Evolutionary conservation across 2,329 filamentous ascomycete species (phyloP).

Genomic region (Alternaria brassicae): DNA sequence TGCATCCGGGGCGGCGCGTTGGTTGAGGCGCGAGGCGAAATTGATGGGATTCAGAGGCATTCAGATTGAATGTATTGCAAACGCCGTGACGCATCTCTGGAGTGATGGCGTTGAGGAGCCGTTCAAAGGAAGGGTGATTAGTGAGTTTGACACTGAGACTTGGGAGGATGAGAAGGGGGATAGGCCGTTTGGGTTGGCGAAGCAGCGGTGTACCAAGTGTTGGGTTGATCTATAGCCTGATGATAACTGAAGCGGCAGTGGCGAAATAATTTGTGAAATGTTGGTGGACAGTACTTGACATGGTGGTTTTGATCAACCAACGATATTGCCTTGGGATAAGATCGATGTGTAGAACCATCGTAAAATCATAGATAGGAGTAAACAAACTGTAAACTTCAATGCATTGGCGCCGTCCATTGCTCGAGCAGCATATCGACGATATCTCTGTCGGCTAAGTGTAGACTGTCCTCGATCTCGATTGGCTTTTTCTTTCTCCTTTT

Average conservation of each 20-base stretch:
- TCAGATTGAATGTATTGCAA: slow-evolving; percentile 47
- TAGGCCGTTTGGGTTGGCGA: slow-evolving; percentile 31
- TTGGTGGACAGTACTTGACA: background rate
- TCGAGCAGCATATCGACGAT: slow-evolving; percentile 31
- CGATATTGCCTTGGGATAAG: background rate
- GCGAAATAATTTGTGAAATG: background rate
- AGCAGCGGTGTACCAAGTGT: slow-evolving; percentile 33
- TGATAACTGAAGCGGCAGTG: background rate
- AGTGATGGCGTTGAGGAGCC: slow-evolving; percentile 29
- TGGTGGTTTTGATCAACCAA: background rate
- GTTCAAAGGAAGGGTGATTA: slow-evolving; percentile 32
- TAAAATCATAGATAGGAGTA: background rate
- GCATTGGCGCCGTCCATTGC: slow-evolving; percentile 22
- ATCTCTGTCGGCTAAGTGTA: background rate
- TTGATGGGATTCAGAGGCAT: slow-evolving; percentile 43
- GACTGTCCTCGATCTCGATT: background rate
- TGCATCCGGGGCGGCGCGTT: slow-evolving; percentile 47
- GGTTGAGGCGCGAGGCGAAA: slow-evolving; percentile 49
- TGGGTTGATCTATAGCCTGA: slow-evolving; percentile 36
- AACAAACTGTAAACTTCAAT: background rate
- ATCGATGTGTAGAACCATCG: background rate
- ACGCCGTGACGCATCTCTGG: slow-evolving; percentile 44
- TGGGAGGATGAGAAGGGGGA: slow-evolving; percentile 34
- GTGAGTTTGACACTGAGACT: slow-evolving; percentile 32
- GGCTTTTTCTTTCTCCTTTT: background rate